Base-by-base conservation (phyloP, 176 grass and related monocot genomes). In the Microstegium vimineum region DNA sequence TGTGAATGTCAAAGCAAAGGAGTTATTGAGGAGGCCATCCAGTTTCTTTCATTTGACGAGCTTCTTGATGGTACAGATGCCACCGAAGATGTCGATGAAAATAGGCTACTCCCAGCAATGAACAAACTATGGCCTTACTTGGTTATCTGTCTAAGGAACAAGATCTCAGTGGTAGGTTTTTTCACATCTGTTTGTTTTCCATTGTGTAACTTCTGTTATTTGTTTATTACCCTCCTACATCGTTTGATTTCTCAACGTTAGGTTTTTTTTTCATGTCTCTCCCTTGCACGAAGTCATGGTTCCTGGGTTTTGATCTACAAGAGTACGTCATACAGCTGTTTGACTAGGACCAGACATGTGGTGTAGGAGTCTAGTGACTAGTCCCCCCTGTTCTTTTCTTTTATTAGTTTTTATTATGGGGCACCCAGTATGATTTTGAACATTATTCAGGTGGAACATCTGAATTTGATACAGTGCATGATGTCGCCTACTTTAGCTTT, bases 71-170 rank as follows among this genome's bases (percentile, higher is more conserved):
- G 15, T 60, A 73, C 84, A 20, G 92, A 91, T 71, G 62, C 65
- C 31, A 62, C 71, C 56, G 95, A 98, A 43, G 90, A 93, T 75
- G 87, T 68, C 61, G 90, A 95, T 14, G 95, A 95, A 76, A 98
- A 95, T 87, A 89, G 92, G 84, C 76, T 98, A 67, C 90, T 91
- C 46, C 95, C 95, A 76, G 90, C 90, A 76, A 88, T 98, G 92
- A 94, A 95, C 85, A 98, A 93, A 75, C 92, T 98, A 66, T 98
- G 95, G 95, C 92, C 92, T 38, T 95, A 93, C 72, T 73, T 93
- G 64, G 70, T 98, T 85, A 89, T 95, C 63, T 98, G 92, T 82
- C 92, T 98, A 71, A 93, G 87, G 79, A 95, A 95, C 88, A 98
- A 93, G 86, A 91, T 95, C 67, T 90, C 95, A 65, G 85, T 93